Base-by-base conservation (phyloP, 106 monocot species). In the Acorus calamus region DNA sequence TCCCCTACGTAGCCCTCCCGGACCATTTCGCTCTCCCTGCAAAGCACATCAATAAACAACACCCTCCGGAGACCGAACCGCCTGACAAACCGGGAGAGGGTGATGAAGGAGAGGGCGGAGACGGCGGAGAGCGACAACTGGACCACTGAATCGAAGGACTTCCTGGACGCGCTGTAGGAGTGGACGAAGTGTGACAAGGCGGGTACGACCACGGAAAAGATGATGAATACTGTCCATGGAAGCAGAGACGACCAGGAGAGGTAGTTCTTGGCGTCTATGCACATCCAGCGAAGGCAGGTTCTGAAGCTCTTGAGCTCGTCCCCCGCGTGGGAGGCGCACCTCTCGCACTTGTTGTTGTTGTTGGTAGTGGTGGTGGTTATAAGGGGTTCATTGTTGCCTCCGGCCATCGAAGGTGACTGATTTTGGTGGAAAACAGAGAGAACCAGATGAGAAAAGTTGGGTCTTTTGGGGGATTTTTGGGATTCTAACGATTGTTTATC, bases 111-210 rank as follows among this genome's bases (percentile, higher is more conserved):
- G 13, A 78, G 56, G 12, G 75, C 60, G 14, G 93, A 61, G 14
- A 76, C 93, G 47, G 86, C 69, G 52, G 86, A 76, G 67, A 93
- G 83, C 3, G 93, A 85, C 49, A 79, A 43, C 79, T 93, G 82
- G 8, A 84, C 83, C 5, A 81, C 78, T 8, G 65, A 54, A 54
- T 83, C 81, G 71, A 71, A 93, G 8, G 84, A 72, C 60, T 77
- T 71, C 54, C 83, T 66, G 28, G 73, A 6, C 8, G 71, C 69
- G 58, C 57, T 60, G 69, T 69, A 81, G n/a, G 64, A 45, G 52
- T 89, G 76, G 52, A 81, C 71, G 83, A 79, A 84, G 74, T 94
- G 89, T 2, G 83, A 83, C 8, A 71, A 11, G 13, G 48, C 46
- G 3, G 89, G 93, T 14, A 89, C 83, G 51, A 52, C 77, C 59